Evolutionary conservation across 345 rosid species (phyloP), one percentile per base, ranked within the genome.

Genomic region (Trapa incisa): DNA sequence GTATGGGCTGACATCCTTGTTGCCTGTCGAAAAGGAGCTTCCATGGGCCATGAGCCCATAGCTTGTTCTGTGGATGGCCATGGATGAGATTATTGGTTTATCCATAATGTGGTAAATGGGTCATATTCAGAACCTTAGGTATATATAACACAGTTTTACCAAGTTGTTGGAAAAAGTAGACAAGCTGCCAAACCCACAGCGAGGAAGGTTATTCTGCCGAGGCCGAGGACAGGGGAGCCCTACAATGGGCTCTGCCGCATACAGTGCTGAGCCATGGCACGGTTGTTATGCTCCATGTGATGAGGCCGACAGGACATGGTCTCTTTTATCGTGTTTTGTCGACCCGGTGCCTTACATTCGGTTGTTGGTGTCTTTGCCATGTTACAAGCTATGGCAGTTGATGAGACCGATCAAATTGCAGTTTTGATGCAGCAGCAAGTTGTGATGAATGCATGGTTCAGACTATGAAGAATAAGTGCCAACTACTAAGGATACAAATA

Each of bases 161-260:
- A 22, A 22, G 29, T 22, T 22, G 29, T 22, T 22, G 29, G 29
- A 22, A 22, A 22, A 22, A 22, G 29, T 22, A 22, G 29, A 22
- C 29, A 22, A 22, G 29, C 29, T 22, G 71, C 57, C 35, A 37
- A 62, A 15, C 77, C 75, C 32, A 50, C 56, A 14, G 96, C 86
- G 3, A 81, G 98, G 84, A 88, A 81, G 72, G 81, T 93, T 47
- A 87, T 88, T 48, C 92, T 93, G 67, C 81, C 88, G 6, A 86
- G 91, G 64, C 73, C 39, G 94, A 93, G 74, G 80, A 96, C 16
- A 88, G 87, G 77, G 84, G 82, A 56, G 98, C 97, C 75, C 22
- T 93, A 2, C 97, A 85, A 37, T 93, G 98, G 98, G 88, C 95
- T 42, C 88, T 93, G 29, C 83, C 96, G 37, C 98, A 90, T 63